Evolutionary conservation across 108 stramenopile species (phyloP), one percentile per base, ranked within the genome.

Genomic region (Skeletonema grethae): DNA sequence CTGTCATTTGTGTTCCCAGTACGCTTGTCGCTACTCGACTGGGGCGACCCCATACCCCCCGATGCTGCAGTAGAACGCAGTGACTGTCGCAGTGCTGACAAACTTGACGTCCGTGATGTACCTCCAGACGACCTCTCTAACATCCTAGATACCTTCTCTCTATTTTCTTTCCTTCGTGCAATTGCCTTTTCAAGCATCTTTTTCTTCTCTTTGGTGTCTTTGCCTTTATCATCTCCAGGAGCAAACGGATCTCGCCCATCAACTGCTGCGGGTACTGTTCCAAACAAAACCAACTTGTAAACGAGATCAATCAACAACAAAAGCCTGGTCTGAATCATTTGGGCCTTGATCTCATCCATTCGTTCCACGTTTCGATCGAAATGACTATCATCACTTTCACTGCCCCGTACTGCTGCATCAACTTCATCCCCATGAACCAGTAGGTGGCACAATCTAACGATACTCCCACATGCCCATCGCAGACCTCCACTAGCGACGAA

Each of bases 401-500:
- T n/a, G 13, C 16, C 15, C 50, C 22, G 20, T 22, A 16, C 18
- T 9, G 22, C 50, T 9, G 7, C 22, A 56, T 11, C 35, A 56
- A 57, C 67, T 6, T 13, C 67, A 53, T 39, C 57, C 18, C 67
- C 79, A 25, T 76, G 57, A 62, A 75, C 79, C 50, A 80, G 38
- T 45, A 70, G 46, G 32, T 64, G 79, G 12, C 53, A 73, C 38
- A 80, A 46, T 63, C 79, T 65, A 10, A 80, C 24, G 13, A 80
- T 80, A 12, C 69, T 25, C 3, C 64, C 79, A 41, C 70, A 72
- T 0, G 60, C 76, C 76, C 76, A 82, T 55, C 80, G 48, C 45
- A 81, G 53, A 3, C 80, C 80, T 20, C 80, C 70, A 25, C 63
- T 34, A n/a, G 80, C 80, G 4, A 80, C 79, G 61, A 81, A 81